A percentile compares a stretch with the other conserved stretches of the same genome.
Evolutionary conservation across 1,139 yeast species (phyloP).

Genomic region (Diutina rugosa): DNA sequence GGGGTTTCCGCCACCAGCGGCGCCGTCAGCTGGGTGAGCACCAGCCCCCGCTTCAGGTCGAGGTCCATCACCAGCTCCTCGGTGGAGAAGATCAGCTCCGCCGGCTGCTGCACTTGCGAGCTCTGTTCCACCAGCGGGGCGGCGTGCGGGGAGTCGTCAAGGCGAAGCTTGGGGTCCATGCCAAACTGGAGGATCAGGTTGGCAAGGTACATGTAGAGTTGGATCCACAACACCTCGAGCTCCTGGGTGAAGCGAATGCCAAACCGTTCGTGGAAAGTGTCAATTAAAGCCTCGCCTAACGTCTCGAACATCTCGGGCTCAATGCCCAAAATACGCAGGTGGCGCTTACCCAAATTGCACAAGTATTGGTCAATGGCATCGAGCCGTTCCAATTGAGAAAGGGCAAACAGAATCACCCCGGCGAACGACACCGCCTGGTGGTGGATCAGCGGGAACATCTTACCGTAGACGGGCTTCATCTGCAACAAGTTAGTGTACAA

Average conservation of each 20-base stretch:
- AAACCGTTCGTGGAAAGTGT: slow-evolving; percentile 61
- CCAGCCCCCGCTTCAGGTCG: not conserved
- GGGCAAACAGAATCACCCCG: slow-evolving; percentile 59
- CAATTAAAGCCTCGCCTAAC: slow-evolving; percentile 69
- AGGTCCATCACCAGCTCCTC: not conserved
- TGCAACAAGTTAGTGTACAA: slow-evolving; percentile 45
- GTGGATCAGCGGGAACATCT: slow-evolving; percentile 48
- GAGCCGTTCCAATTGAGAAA: slow-evolving; percentile 30
- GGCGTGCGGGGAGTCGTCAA: not conserved
- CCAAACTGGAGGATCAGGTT: slow-evolving; percentile 55
- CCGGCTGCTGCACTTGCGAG: not conserved
- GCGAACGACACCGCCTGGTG: slow-evolving; percentile 74
- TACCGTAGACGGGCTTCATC: slow-evolving; percentile 41
- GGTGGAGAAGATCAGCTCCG: not conserved
- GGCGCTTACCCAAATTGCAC: slow-evolving; percentile 58
- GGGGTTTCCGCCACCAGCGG: not conserved
- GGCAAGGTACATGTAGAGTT: slow-evolving; percentile 39
- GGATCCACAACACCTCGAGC: slow-evolving; percentile 53
- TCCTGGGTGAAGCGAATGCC: slow-evolving; percentile 33
- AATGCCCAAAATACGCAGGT: slow-evolving; percentile 62
- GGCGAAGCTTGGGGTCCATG: slow-evolving; percentile 33
- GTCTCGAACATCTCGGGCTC: slow-evolving; percentile 62
- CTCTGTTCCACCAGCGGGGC: not conserved
- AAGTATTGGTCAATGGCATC: slow-evolving; percentile 44
- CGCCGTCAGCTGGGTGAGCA: not conserved